A percentile compares a stretch with the other conserved stretches of the same genome.
These are phyloP conservation scores for Serendipita vermifera DNA, from an alignment of 768 basidiomycete species.

Conservation along the genomic window DNA sequence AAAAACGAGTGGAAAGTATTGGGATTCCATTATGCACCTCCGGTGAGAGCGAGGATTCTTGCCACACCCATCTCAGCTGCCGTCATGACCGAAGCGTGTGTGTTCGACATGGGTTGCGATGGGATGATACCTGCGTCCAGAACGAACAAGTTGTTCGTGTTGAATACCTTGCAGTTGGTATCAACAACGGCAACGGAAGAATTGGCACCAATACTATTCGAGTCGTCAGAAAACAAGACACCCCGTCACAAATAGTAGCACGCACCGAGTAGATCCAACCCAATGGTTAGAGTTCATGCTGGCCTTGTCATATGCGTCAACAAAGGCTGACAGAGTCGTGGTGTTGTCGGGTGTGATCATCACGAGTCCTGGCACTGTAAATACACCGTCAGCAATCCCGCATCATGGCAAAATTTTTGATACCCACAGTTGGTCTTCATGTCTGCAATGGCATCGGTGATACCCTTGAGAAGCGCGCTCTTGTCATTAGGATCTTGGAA, in stretches of 20 bases:
- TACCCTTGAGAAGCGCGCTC: slow-evolving; percentile 34
- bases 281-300: slow-evolving; percentile 46
- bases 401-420: background rate
- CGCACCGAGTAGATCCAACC: slow-evolving; percentile 34
- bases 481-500: slow-evolving; percentile 47
- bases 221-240: background rate
- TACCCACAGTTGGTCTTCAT: slow-evolving; percentile 23
- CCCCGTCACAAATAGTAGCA: background rate
- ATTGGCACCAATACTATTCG: slow-evolving; percentile 33
- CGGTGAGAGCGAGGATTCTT: slow-evolving; percentile 41
- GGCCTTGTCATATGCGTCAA: slow-evolving; percentile 29
- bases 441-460: slow-evolving; percentile 36
- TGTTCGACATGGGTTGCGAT: slow-evolving; percentile 41
- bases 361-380: slow-evolving; percentile 33
- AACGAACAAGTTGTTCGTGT: slow-evolving; percentile 40
- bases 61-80: slow-evolving; percentile 45
- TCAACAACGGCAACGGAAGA: slow-evolving; percentile 38
- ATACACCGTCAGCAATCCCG: background rate
- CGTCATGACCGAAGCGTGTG: slow-evolving; percentile 43
- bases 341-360: slow-evolving; percentile 50
- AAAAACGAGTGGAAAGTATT: no score
- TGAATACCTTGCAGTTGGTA: slow-evolving; percentile 40
- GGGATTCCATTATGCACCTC: slow-evolving; percentile 41
- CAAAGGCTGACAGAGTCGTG: slow-evolving; percentile 40
- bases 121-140: slow-evolving; percentile 35